These are phyloP conservation scores for Crotalaria pallida DNA, from an alignment of 306 rosid species.

Conservation along the genomic window DNA sequence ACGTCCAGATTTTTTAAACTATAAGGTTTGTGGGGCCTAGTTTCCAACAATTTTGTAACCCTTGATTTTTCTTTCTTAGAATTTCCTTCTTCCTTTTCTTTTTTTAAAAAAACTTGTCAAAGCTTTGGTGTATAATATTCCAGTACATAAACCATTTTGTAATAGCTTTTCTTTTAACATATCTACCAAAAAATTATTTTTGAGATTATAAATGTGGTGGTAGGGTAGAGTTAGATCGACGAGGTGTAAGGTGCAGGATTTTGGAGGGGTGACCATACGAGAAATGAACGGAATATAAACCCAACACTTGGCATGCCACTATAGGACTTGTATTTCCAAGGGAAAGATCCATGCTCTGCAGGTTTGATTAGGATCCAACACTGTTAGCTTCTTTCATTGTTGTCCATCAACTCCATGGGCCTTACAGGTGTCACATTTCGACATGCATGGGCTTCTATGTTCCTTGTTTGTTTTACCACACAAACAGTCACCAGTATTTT, in stretches of 20 bases:
- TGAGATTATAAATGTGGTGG: neutral
- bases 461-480: neutral
- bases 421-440: constrained; percentile 13
- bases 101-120: too few species aligned
- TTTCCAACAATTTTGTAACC: too few species aligned
- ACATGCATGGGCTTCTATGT: neutral
- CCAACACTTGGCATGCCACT: constrained; percentile 12
- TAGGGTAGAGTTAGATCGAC: neutral
- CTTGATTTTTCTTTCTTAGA: too few species aligned
- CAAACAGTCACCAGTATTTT: too few species aligned
- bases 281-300: neutral
- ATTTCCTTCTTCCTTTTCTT: neutral
- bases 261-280: constrained; percentile 16
- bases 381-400: constrained; percentile 8
- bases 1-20: neutral
- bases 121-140: too few species aligned
- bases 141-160: too few species aligned
- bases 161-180: too few species aligned
- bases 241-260: constrained; percentile 10
- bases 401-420: neutral
- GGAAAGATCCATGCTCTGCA: neutral
- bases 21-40: neutral
- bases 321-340: neutral
- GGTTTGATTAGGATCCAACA: neutral
- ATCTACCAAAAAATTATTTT: too few species aligned